Evolutionary conservation across 495 filamentous ascomycete species (phyloP), one percentile per base, ranked within the genome.

Genomic region (Trichoderma gamsii): DNA sequence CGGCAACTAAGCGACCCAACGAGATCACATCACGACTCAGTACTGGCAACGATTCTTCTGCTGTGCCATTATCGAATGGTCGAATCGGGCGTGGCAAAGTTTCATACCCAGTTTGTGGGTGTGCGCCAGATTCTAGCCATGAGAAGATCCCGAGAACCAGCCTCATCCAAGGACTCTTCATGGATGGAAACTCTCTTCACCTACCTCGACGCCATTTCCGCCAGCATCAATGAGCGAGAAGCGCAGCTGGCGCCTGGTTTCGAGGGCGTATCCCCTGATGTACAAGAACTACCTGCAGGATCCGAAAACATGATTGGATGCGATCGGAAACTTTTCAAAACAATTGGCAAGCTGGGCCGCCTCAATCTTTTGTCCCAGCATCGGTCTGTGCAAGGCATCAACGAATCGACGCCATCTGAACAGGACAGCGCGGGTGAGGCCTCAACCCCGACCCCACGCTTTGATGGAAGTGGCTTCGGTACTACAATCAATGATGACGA

Each of bases 111-210:
- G 73, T 93, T 98, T 72, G 92, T 92, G 0, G 93, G 94, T 1
- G 94, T 97, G 65, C 95, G 93, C 75, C 94, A 95, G 80, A 87
- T 98, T 64, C 86, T 97, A 13, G 85, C 89, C 13, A 87, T 98
- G 79, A 85, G 93, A 66, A 84, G 90, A 69, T 85, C 87, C 29
- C 85, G 84, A 38, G 76, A 84, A 21, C 11, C 35, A 21, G 35
- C 21, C 16, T 89, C 92, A 66, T 86, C 91, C 41, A 89, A 87
- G 52, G 82, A 83, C 63, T 85, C 84, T 70, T 80, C 83, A 5
- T 98, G 94, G 94, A 92, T 97, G 81, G 92, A 96, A 69, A 88
- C 92, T n/a, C 87, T 97, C 73, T 97, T 97, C 73, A 95, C 92
- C 18, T 97, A 93, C 86, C 92, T 96, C 71, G 94, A 97, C 75